A percentile compares a stretch with the other conserved stretches of the same genome.
Conservation (phyloP, 202 grass and related monocot genomes). For the Eragrostis tef region DNA sequence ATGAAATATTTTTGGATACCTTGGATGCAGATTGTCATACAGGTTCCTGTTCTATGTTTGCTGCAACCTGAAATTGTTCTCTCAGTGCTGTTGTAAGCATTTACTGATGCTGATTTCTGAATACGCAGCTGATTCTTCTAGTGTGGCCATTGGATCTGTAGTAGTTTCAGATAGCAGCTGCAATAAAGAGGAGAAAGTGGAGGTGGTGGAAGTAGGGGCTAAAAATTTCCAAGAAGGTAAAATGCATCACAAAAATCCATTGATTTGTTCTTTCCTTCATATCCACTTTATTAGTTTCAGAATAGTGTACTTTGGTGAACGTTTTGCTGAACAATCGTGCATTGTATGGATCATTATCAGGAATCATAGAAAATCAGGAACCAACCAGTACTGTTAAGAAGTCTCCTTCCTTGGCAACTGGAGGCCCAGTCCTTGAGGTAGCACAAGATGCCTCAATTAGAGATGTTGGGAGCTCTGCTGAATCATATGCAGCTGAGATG, state of each 20-base stretch:
- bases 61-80: conserved; percentile 7
- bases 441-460: conserved; percentile 6
- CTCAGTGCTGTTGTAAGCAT: background rate
- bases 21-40: background rate
- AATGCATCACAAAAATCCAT: conserved; percentile 5
- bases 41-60: background rate
- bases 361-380: conserved; percentile 31
- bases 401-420: conserved; percentile 11
- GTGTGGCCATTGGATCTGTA: background rate
- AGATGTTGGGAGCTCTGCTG: conserved; percentile 4
- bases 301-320: conserved; percentile 12
- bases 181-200: conserved; percentile 22
- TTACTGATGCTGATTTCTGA: background rate
- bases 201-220: background rate
- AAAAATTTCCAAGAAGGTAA: conserved; percentile 35
- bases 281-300: background rate
- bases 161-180: background rate
- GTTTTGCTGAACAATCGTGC: background rate
- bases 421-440: conserved; percentile 8
- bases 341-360: conserved; percentile 27
- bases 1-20: background rate
- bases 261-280: background rate
- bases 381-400: background rate
- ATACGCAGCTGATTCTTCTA: conserved; percentile 43
- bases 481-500: conserved; percentile 31